Evolutionary conservation across 2,329 filamentous ascomycete species (phyloP), one percentile per base, ranked within the genome.

Genomic region (Colletotrichum simmondsii): DNA sequence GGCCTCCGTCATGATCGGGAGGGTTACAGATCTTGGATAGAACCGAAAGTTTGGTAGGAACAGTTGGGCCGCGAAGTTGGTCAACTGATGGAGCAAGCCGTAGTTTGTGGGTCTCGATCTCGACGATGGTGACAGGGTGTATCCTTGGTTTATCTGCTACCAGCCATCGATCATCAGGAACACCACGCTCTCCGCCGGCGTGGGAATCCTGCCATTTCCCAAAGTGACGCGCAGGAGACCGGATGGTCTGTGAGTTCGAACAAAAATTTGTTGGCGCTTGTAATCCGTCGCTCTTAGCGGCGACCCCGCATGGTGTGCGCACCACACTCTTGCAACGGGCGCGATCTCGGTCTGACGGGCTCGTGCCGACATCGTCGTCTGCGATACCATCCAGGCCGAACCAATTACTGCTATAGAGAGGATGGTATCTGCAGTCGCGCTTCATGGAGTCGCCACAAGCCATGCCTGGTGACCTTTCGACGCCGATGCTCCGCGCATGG

Each of bases 111-210:
- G 68, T 59, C 61, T 68, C 28, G 32, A 58, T 24, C 53, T 63
- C 49, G 67, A 72, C 32, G 56, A 64, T 49, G 42, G 24, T 16
- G 71, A 56, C 71, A 73, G 71, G 71, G 71, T 59, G 62, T 63
- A 72, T 72, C 71, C 71, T 71, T 71, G 71, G 56, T 61, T 52
- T 24, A 22, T 61, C 32, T 46, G 46, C 46, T 12, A 70, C 65
- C 70, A 64, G 59, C 70, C 65, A 70, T 64, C 70, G 65, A 65
- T 35, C 22, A 54, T 56, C 46, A 60, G 59, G 65, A 56, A 60
- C 65, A 72, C 59, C 53, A 64, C 42, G 26, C 53, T 69, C 26
- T n/a, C 32, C 59, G 28, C 22, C 65, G 28, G 28, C 16, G 30
- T 64, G 63, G 59, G 65, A 24, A 26, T 71, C 22, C 46, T 61